A percentile compares a stretch with the other conserved stretches of the same genome.
Evolutionary conservation across 805 yeast species (phyloP).

Genomic region (Starmera dryadoides): DNA sequence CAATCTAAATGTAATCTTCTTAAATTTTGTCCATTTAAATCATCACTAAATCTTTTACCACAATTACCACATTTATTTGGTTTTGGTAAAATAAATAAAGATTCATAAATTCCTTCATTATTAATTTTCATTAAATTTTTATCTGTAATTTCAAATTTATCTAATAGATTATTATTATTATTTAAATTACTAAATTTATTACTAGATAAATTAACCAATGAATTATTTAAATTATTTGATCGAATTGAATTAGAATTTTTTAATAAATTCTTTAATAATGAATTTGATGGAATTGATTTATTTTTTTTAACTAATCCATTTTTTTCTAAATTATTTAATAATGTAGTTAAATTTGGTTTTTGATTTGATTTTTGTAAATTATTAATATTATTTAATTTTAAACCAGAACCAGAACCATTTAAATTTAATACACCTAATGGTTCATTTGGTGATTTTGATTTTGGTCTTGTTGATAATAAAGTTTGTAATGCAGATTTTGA

Average conservation of each 20-base stretch:
- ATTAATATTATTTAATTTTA: not conserved
- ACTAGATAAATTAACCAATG: constrained; percentile 3
- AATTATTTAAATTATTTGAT: not conserved
- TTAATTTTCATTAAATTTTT: constrained; percentile 27
- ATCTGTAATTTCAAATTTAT: constrained; percentile 20
- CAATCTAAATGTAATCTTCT: constrained; percentile 80
- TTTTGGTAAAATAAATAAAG: constrained; percentile 22
- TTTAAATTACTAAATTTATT: too few relatives aligned
- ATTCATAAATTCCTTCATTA: constrained; percentile 31
- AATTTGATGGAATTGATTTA: constrained; percentile 4
- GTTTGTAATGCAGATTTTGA: not conserved
- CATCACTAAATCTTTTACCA: constrained; percentile 74
- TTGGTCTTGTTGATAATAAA: not conserved
- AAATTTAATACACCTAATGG: constrained; percentile 14
- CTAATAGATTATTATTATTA: constrained; percentile 8
- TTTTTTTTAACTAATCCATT: constrained; percentile 14
- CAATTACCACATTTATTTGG: constrained; percentile 84
- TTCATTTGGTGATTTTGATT: not conserved
- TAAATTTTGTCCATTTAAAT: constrained; percentile 42
- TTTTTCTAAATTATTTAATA: constrained; percentile 12
- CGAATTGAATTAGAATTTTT: not conserved
- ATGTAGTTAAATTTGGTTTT: constrained; percentile 9
- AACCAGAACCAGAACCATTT: constrained; percentile 5
- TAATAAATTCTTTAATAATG: constrained; percentile 5
- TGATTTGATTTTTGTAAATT: constrained; percentile 3